These are phyloP conservation scores for Acer negundo DNA, from an alignment of 345 rosid genomes.

Conservation along the genomic window DNA sequence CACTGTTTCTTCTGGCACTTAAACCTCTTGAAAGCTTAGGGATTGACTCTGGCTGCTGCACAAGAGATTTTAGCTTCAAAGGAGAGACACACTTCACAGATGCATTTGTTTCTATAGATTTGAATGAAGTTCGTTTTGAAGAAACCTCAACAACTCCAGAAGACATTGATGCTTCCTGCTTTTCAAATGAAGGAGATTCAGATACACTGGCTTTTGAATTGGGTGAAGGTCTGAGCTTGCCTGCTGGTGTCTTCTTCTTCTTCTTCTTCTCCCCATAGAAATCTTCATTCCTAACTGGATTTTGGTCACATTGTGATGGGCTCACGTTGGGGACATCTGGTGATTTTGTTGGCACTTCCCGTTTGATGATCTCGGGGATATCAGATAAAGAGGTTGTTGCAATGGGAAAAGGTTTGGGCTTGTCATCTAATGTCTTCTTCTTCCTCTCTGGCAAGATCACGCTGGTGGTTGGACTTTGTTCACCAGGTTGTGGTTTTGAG, in stretches of 20 bases:
- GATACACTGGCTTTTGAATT: slow-evolving; percentile 24
- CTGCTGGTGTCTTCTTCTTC: slow-evolving; percentile 22
- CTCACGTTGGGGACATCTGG: slow-evolving; percentile 11
- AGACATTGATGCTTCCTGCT: slow-evolving; percentile 30
- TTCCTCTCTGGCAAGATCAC: slow-evolving; percentile 38
- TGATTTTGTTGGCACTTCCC: slow-evolving; percentile 27
- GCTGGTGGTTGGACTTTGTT: slow-evolving; percentile 29
- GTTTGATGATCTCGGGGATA: slow-evolving; percentile 30
- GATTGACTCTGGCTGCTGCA: slow-evolving; percentile 18
- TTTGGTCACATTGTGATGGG: slow-evolving; percentile 12
- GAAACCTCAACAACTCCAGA: slow-evolving; percentile 30
- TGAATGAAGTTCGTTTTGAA: slow-evolving; percentile 28
- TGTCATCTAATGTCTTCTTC: slow-evolving; percentile 28
- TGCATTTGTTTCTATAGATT: slow-evolving; percentile 36
- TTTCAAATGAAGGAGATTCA: slow-evolving; percentile 18
- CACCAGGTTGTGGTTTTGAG: slow-evolving; percentile 34
- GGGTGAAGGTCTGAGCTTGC: slow-evolving; percentile 24
- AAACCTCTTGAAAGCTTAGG: slow-evolving; percentile 32
- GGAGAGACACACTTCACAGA: slow-evolving; percentile 33
- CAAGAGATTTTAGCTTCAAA: slow-evolving; percentile 37
- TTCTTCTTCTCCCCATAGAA: slow-evolving; percentile 16
- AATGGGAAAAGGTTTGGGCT: slow-evolving; percentile 28
- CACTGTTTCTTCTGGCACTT: slow-evolving; percentile 31
- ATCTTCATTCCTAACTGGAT: slow-evolving; percentile 3
- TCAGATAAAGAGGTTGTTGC: slow-evolving; percentile 11